phyloP scores from a whole-genome alignment of 192 early-diverging fungal genomes.

The Coemansia sp. region DNA sequence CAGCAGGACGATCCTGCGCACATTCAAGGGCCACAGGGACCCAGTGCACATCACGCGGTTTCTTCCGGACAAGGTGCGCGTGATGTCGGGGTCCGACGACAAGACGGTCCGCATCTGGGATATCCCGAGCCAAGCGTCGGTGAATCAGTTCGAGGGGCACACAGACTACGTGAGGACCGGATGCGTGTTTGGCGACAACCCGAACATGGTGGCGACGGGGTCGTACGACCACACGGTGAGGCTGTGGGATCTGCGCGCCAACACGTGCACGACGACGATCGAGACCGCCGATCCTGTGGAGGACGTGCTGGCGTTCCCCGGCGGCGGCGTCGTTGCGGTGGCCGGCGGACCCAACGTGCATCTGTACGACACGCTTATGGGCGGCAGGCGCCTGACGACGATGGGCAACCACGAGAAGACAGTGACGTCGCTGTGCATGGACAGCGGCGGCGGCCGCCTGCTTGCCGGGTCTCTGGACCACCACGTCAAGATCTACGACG shows the following conservation, averaged over 20 bases:
- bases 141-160: conserved; percentile 78
- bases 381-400: conserved; percentile 73
- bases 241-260: conserved; percentile 88
- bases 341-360: conserved; percentile 76
- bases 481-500: conserved; percentile 93
- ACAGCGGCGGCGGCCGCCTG: conserved; percentile 73
- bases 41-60: conserved; percentile 86
- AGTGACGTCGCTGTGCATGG: conserved; percentile 86
- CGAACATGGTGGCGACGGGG: conserved; percentile 79
- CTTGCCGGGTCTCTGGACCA: conserved; percentile 93
- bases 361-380: conserved; percentile 86
- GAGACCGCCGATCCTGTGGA: conserved; percentile 89
- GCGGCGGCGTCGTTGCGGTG: conserved; percentile 73
- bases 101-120: conserved; percentile 94
- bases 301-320: conserved; percentile 79
- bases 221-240: conserved; percentile 96
- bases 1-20: conserved; percentile 70
- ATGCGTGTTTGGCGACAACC: conserved; percentile 72
- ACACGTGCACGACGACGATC: conserved; percentile 74
- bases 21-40: conserved; percentile 63
- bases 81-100: conserved; percentile 91
- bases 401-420: conserved; percentile 96
- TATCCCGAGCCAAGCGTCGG: conserved; percentile 75
- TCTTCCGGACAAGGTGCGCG: conserved; percentile 73
- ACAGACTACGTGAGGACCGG: conserved; percentile 90